phyloP scores from a whole-genome alignment of 352 stramenopile genomes.

The Vaucheria bursata region DNA sequence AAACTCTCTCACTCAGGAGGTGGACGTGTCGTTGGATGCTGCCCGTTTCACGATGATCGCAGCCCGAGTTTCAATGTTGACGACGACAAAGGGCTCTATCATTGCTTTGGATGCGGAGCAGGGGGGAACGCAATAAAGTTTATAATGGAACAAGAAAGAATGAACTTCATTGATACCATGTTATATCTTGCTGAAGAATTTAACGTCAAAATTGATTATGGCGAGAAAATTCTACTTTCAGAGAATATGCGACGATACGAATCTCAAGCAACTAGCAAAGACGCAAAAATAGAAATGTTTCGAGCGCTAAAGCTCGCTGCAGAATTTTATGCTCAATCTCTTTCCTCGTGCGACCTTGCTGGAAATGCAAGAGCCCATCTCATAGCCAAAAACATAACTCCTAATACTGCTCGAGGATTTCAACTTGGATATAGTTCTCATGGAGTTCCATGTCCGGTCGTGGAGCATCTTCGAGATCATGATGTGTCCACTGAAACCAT shows the following conservation, averaged over 20 bases:
- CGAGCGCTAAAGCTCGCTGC: constrained; percentile 37
- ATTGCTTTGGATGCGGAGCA: constrained; percentile 66
- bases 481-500: constrained; percentile 22
- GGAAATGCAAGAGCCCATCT: constrained; percentile 41
- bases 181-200: constrained; percentile 52
- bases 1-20: too few species aligned
- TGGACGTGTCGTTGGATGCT: constrained; percentile 54
- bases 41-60: constrained; percentile 67
- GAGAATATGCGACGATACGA: not conserved
- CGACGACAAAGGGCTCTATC: constrained; percentile 57
- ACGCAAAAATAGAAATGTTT: constrained; percentile 16
- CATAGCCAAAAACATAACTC: constrained; percentile 23
- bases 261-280: constrained; percentile 11
- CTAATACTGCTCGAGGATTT: constrained; percentile 35
- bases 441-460: constrained; percentile 19
- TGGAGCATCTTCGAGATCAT: constrained; percentile 41
- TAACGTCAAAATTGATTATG: constrained; percentile 36
- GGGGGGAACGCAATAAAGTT: constrained; percentile 64
- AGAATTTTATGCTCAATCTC: constrained; percentile 44
- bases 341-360: constrained; percentile 21
- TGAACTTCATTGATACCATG: constrained; percentile 58
- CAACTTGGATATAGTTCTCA: constrained; percentile 44
- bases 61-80: constrained; percentile 62
- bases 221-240: not conserved
- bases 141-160: constrained; percentile 52